A percentile compares a stretch with the other conserved stretches of the same genome.
These are phyloP conservation scores for Globisporangium ultimum DNA, from an alignment of 352 stramenopile species.

Conservation along the genomic window DNA sequence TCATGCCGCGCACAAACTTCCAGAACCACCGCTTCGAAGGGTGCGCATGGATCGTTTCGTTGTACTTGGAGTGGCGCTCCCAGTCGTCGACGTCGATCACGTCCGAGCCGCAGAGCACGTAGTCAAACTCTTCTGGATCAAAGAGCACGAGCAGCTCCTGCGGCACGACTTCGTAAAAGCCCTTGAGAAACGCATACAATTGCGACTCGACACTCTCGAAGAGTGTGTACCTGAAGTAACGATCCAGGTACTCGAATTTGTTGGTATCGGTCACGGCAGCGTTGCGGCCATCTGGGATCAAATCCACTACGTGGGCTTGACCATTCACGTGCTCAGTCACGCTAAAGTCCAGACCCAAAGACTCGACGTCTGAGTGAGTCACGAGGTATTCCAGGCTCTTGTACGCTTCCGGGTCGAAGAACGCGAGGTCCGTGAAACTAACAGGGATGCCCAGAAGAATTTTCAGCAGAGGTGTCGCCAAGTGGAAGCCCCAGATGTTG, in stretches of 20 bases:
- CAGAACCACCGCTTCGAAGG: constrained; percentile 29
- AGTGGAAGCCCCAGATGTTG: no score
- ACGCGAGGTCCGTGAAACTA: constrained; percentile 5
- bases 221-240: constrained; percentile 80
- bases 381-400: constrained; percentile 22
- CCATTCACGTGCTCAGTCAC: constrained; percentile 6
- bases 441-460: no score
- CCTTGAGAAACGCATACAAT: no score
- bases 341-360: constrained; percentile 21
- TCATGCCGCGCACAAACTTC: constrained; percentile 55
- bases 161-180: constrained; percentile 87
- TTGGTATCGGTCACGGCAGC: constrained; percentile 80
- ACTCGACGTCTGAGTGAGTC: constrained; percentile 11
- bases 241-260: constrained; percentile 78
- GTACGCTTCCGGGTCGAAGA: constrained; percentile 23
- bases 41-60: constrained; percentile 23
- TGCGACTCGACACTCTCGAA: constrained; percentile 47
- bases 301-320: constrained; percentile 50
- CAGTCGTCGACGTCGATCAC: constrained; percentile 94
- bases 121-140: constrained; percentile 91
- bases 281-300: no score
- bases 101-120: constrained; percentile 67
- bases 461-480: no score
- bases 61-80: constrained; percentile 72
- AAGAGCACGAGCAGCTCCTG: constrained; percentile 86